These are phyloP conservation scores for Tuber melanosporum DNA, from an alignment of 495 filamentous ascomycete species.

Conservation along the genomic window DNA sequence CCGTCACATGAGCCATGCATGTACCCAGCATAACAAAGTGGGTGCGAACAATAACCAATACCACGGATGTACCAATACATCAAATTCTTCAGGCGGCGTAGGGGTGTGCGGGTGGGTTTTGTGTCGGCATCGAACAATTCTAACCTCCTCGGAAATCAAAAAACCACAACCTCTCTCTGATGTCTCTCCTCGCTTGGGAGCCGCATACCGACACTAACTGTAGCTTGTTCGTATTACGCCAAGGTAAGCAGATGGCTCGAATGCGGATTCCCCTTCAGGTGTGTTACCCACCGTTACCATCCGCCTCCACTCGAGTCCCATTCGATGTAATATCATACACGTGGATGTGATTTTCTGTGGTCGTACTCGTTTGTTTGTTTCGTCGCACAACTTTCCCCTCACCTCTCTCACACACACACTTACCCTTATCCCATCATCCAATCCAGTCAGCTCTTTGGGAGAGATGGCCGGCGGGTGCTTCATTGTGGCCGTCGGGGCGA, in stretches of 20 bases:
- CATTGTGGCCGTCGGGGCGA: not conserved
- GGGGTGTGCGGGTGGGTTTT: not conserved
- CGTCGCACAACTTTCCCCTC: not conserved
- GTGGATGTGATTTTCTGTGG: not conserved
- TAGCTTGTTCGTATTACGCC: not conserved
- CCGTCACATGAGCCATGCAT: not conserved
- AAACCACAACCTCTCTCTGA: not conserved
- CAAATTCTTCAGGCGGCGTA: not conserved
- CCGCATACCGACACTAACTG: constrained; percentile 1
- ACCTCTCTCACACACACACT: not conserved
- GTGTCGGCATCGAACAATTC: not conserved
- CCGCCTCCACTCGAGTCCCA: not conserved
- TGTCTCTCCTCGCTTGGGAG: constrained; percentile 7
- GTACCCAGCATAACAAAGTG: not conserved
- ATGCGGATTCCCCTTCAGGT: constrained; percentile 1
- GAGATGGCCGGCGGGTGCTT: not conserved
- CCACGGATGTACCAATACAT: not conserved
- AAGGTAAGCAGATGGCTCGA: not conserved
- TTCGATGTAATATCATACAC: not conserved
- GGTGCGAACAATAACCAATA: not conserved
- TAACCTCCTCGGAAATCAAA: constrained; percentile 13
- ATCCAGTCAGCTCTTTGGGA: not conserved
- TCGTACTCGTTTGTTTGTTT: not conserved
- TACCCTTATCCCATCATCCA: not conserved
- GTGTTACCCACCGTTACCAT: not conserved